Percentiles rank a stretch among this genome's conserved stretches.
phyloP scores from a whole-genome alignment of 2,329 filamentous ascomycete genomes.

The Pseudovirgaria hyperparasitica region DNA sequence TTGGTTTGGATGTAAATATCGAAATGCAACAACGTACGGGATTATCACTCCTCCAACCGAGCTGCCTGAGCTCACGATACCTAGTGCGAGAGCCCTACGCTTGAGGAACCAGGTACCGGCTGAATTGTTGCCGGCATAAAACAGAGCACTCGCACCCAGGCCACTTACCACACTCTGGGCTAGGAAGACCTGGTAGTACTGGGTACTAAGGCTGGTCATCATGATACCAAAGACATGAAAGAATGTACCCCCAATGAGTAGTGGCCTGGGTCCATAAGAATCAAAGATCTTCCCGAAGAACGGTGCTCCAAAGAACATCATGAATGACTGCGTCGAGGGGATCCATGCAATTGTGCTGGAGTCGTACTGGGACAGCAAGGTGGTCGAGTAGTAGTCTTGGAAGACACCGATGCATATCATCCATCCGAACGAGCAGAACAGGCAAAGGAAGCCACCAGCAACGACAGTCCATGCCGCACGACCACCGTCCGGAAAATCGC shows the following conservation, averaged over 20 bases:
- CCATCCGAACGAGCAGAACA: conserved; percentile 28
- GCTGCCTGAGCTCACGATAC: conserved; percentile 28
- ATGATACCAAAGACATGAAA: conserved; percentile 26
- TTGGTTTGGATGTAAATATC: neutral
- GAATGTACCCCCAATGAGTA: conserved; percentile 20
- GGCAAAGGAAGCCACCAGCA: conserved; percentile 21
- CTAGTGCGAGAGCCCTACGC: conserved; percentile 29
- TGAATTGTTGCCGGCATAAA: conserved; percentile 28
- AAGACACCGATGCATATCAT: conserved; percentile 32
- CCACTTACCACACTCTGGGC: conserved; percentile 33
- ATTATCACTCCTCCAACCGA: conserved; percentile 39
- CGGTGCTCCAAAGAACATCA: conserved; percentile 41
- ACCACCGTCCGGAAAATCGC: conserved; percentile 19
- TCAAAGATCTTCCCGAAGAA: conserved; percentile 52
- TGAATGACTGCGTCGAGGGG: conserved; percentile 27
- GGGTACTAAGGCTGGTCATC: conserved; percentile 25
- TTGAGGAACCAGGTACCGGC: conserved; percentile 32
- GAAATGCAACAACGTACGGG: conserved; percentile 22
- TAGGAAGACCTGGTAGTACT: conserved; percentile 34
- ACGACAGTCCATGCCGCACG: conserved; percentile 22
- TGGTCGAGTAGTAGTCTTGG: conserved; percentile 29
- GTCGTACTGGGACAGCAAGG: conserved; percentile 19
- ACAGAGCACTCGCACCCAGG: conserved; percentile 27
- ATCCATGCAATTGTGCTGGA: conserved; percentile 30
- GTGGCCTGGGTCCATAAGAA: conserved; percentile 41